Evolutionary conservation across 805 yeast genomes (phyloP).

Genomic region (Monosporozyma yasuniensis): DNA sequence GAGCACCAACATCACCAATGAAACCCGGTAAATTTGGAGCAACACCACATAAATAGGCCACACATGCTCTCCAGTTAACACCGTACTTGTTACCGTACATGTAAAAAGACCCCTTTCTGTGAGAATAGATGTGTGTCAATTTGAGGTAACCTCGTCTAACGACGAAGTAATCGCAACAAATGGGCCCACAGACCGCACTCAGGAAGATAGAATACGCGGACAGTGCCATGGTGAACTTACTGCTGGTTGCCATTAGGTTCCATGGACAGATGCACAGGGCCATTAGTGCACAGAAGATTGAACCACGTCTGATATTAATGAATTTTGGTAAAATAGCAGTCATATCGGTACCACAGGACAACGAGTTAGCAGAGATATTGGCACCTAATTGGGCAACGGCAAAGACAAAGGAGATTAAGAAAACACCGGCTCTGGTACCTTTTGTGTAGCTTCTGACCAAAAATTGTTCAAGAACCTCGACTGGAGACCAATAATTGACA

Average conservation of each 20-base stretch:
- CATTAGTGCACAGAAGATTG: conserved; percentile 54
- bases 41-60: conserved; percentile 43
- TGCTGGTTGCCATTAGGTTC: conserved; percentile 57
- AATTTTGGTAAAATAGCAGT: conserved; percentile 49
- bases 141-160: conserved; percentile 61
- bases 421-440: conserved; percentile 66
- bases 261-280: conserved; percentile 72
- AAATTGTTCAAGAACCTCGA: conserved; percentile 49
- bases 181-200: conserved; percentile 69
- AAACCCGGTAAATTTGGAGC: conserved; percentile 35
- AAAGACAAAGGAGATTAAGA: conserved; percentile 54
- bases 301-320: conserved; percentile 54
- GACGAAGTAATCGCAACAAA: conserved; percentile 47
- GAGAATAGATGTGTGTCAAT: conserved; percentile 53
- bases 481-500: conserved; percentile 37
- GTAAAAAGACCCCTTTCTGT: conserved; percentile 30
- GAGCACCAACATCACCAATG: conserved; percentile 37
- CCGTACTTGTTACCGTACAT: conserved; percentile 48
- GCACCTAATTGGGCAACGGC: conserved; percentile 68
- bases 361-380: conserved; percentile 58
- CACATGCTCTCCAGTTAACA: conserved; percentile 69
- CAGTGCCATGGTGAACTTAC: conserved; percentile 63
- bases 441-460: conserved; percentile 26
- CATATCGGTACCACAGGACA: conserved; percentile 51
- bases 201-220: conserved; percentile 73